Evolutionary conservation across 2,329 filamentous ascomycete species (phyloP).

Genomic region (Epichloe bromicola): DNA sequence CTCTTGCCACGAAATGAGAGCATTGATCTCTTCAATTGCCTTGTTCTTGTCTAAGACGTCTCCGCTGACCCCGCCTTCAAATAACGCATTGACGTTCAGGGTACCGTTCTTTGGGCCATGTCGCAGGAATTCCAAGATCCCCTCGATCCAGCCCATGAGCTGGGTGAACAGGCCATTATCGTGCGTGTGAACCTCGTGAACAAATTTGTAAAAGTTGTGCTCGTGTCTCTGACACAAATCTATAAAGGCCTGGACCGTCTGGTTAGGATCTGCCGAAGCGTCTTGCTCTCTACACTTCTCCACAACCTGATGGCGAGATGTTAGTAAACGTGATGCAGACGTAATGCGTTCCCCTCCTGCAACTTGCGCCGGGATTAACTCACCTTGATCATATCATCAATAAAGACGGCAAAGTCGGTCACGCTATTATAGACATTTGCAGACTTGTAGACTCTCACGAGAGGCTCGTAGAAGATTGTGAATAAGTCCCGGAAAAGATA

Average conservation of each 20-base stretch:
- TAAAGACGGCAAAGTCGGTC: slow-evolving; percentile 86
- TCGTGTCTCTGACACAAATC: slow-evolving; percentile 91
- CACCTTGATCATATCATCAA: slow-evolving; percentile 83
- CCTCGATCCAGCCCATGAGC: slow-evolving; percentile 94
- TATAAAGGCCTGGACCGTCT: slow-evolving; percentile 96
- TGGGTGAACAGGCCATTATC: slow-evolving; percentile 94
- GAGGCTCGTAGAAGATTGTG: slow-evolving; percentile 96
- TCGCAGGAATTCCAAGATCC: slow-evolving; percentile 83
- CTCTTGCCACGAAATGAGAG: slow-evolving; percentile 85
- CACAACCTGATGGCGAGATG: slow-evolving; percentile 35
- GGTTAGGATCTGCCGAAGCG: slow-evolving; percentile 88
- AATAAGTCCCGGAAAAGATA: slow-evolving; percentile 92
- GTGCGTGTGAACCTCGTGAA: slow-evolving; percentile 93
- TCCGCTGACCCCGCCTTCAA: slow-evolving; percentile 62
- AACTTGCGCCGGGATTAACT: background rate
- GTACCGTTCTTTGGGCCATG: slow-evolving; percentile 76
- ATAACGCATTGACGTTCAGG: slow-evolving; percentile 87
- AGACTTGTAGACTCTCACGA: slow-evolving; percentile 95
- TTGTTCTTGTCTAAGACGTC: slow-evolving; percentile 56
- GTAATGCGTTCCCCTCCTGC: no score
- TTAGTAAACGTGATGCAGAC: background rate
- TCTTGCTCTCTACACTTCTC: slow-evolving; percentile 59
- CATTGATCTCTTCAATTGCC: slow-evolving; percentile 69
- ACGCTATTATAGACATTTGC: slow-evolving; percentile 97
- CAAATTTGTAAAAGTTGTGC: slow-evolving; percentile 91